A percentile compares a stretch with the other conserved stretches of the same genome.
Evolutionary conservation across 805 yeast species (phyloP).

Genomic region (Suhomyces xylopsoci): DNA sequence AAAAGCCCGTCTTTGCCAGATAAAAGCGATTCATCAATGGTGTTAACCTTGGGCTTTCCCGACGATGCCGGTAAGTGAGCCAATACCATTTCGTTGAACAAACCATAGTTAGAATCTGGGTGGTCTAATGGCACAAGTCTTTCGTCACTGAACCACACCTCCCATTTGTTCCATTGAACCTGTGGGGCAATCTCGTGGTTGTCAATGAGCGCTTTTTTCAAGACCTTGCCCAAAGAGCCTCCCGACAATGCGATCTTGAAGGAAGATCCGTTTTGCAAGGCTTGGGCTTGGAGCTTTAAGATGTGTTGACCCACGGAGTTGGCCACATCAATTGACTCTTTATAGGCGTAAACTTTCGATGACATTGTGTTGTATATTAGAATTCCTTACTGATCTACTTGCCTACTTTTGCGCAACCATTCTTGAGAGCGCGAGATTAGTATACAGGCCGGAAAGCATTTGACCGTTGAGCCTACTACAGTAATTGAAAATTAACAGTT

Average conservation of each 20-base stretch:
- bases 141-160: conserved; percentile 85
- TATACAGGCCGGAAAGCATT: not conserved
- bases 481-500: too few species aligned
- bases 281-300: conserved; percentile 58
- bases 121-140: conserved; percentile 80
- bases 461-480: not conserved
- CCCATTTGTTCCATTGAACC: conserved; percentile 72
- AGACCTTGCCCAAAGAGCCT: conserved; percentile 80
- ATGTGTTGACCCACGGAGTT: conserved; percentile 62
- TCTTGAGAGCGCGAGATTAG: not conserved
- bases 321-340: conserved; percentile 60
- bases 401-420: not conserved
- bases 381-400: not conserved
- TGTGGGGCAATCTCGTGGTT: conserved; percentile 42
- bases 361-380: conserved; percentile 17
- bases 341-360: conserved; percentile 45
- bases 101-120: conserved; percentile 82
- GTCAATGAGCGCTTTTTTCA: conserved; percentile 63
- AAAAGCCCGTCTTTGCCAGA: conserved; percentile 46
- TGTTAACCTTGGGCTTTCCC: conserved; percentile 55
- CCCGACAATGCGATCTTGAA: conserved; percentile 87
- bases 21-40: conserved; percentile 63
- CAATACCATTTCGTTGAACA: conserved; percentile 64
- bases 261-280: conserved; percentile 40
- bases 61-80: conserved; percentile 40